Evolutionary conservation across 2,329 filamentous ascomycete genomes (phyloP), one percentile per base, ranked within the genome.

Genomic region (Ophiosphaerella narmari): DNA sequence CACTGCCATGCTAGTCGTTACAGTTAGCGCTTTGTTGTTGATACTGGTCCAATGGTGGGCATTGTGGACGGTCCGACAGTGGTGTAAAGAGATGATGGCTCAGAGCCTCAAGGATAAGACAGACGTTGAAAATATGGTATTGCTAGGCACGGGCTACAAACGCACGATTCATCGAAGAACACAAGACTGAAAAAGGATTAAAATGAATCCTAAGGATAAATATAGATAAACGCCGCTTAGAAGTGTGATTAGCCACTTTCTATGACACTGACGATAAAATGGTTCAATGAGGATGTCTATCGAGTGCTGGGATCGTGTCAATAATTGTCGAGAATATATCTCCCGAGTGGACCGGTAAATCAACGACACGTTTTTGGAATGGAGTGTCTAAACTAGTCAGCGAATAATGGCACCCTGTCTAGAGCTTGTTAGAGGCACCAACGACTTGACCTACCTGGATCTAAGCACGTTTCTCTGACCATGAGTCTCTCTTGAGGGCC

Each of bases 41-140:
- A 63, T 71, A 50, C 49, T 55, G 2, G 68, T 63, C 42, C 71
- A 74, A 48, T 74, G 71, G 71, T 68, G 67, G 65, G 63, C 66
- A 13, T 42, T 72, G 35, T 16, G 60, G 39, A 57, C 57, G 5
- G 66, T 73, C 4, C 55, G 62, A 39, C 48, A 39, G n/a, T 74
- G 67, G 62, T 63, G 62, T 12, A 61, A 48, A 35, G 60, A 57
- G 36, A 21, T 50, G 29, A 39, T 18, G 42, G 46, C 39, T 16
- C 23, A 36, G 43, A 48, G 26, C 3, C 46, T 40, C 39, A 43
- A 23, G 23, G 37, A 32, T 7, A 44, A 14, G 14, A 32, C 13
- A 21, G 56, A 63, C 24, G 39, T 59, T 5, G 64, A 66, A 40
- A 60, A 62, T 50, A 49, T 44, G 38, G 43, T 39, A 5, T 45